Evolutionary conservation across 306 rosid genomes (phyloP), one percentile per base, ranked within the genome.

Genomic region (Carpinus fangiana): DNA sequence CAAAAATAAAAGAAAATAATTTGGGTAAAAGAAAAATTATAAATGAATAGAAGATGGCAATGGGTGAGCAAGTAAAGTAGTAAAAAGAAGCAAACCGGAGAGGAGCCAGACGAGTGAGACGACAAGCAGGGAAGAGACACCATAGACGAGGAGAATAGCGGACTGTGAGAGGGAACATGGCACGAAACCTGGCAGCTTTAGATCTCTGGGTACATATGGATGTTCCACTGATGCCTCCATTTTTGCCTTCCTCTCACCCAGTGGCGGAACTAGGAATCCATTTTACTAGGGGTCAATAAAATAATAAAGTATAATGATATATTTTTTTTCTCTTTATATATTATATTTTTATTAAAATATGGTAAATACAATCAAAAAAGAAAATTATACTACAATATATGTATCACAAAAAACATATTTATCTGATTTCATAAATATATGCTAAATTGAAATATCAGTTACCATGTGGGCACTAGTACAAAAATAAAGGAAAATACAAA

Each of bases 181-280:
- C 36, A 89, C 89, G 57, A 79, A 95, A 28, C 79, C 97, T 0
- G 91, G 93, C 1, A 93, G 88, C 47, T 81, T 76, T 73, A 95
- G 74, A 71, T 91, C 91, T 1, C 46, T 76, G 3, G 99, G 98
- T 2, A 79, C 69, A 46, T 95, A 95, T 0, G 97, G 98, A 73
- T 95, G 98, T 77, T 56, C 66, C 2, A 38, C 51, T 12, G 89
- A 89, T 61, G 73, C 81, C 80, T 75, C 87, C 90, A 85, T 84
- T 65, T 47, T 77, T 36, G 55, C 72, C 52, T 26, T 65, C 12
- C 57, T 23, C 8, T 28, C n/a, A 16, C n/a, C 11, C 26, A 23
- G 26, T 23, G 26, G 26, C 26, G 1, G 26, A 23, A 0, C 26
- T 23, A 23, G 26, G 26, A 23, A 23, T 23, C 26, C 26, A 23